Evolutionary conservation across 306 rosid species (phyloP).

Genomic region (Psophocarpus tetragonolobus): DNA sequence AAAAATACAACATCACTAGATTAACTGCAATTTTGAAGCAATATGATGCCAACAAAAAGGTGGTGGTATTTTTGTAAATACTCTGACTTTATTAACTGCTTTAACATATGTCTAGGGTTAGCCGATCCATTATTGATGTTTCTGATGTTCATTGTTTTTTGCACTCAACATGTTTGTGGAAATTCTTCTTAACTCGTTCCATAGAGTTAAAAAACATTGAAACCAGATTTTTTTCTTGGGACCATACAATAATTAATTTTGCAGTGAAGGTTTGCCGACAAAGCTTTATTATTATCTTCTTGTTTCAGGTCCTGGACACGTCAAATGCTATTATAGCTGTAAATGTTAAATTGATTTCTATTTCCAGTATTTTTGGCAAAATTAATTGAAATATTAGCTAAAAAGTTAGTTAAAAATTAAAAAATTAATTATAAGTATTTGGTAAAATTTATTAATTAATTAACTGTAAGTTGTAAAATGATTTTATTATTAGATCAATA

Average conservation of each 20-base stretch:
- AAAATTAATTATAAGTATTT: too few species aligned
- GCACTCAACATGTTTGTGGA: conserved; percentile 36
- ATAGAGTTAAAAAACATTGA: not conserved
- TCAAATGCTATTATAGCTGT: conserved; percentile 57
- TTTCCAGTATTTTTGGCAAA: too few species aligned
- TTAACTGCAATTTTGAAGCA: too few species aligned
- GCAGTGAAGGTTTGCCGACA: not conserved
- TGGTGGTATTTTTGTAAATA: too few species aligned
- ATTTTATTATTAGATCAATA: too few species aligned
- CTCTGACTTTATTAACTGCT: not conserved
- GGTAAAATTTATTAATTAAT: too few species aligned
- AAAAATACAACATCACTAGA: too few species aligned
- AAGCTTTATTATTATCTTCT: not conserved
- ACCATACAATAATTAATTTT: not conserved
- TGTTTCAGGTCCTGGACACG: conserved; percentile 46
- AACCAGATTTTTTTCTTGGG: not conserved
- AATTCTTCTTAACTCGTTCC: conserved; percentile 20
- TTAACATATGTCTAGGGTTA: not conserved
- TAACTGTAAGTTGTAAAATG: too few species aligned
- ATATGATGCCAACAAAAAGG: too few species aligned
- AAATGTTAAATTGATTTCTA: conserved; percentile 45
- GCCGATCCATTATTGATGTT: not conserved
- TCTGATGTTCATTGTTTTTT: not conserved
- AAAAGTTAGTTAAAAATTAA: too few species aligned
- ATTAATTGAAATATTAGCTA: too few species aligned